A percentile compares a stretch with the other conserved stretches of the same genome.
Evolutionary conservation across 176 grass and related monocot genomes (phyloP).

Genomic region (Triticum turgidum): DNA sequence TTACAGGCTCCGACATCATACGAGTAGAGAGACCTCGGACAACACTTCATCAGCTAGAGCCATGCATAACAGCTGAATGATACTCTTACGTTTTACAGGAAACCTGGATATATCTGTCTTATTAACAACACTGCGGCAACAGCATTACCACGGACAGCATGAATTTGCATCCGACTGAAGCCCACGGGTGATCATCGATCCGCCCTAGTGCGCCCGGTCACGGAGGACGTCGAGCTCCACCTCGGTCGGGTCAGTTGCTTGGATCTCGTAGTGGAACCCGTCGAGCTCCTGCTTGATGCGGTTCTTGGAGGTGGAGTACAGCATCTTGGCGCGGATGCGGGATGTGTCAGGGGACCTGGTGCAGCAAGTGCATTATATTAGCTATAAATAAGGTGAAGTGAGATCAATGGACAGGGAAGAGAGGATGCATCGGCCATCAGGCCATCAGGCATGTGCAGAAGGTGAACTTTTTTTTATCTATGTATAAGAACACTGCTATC

Average conservation of each 20-base stretch:
- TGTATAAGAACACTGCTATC: background rate
- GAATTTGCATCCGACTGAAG: slow-evolving; percentile 26
- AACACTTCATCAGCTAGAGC: slow-evolving; percentile 37
- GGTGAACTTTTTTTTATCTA: background rate
- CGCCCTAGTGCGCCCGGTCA: slow-evolving; percentile 69
- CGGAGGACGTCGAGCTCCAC: slow-evolving; percentile 76
- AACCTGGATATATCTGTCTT: slow-evolving; percentile 45
- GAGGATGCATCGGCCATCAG: background rate
- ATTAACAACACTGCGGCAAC: slow-evolving; percentile 39
- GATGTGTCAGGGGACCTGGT: slow-evolving; percentile 78
- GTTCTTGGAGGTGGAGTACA: slow-evolving; percentile 94
- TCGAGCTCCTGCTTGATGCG: slow-evolving; percentile 90
- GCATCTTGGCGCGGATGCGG: slow-evolving; percentile 93
- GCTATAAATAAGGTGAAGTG: background rate
- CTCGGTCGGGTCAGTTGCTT: slow-evolving; percentile 88
- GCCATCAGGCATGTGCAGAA: background rate
- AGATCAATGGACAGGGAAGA: background rate
- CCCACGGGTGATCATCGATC: background rate
- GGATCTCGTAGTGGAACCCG: slow-evolving; percentile 97
- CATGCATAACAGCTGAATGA: slow-evolving; percentile 29
- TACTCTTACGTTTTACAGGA: slow-evolving; percentile 34
- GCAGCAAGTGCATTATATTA: background rate
- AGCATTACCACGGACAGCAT: slow-evolving; percentile 15
- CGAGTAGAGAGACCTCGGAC: background rate
- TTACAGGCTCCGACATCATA: slow-evolving; percentile 37